phyloP scores from a whole-genome alignment of 306 rosid species.

The Medicago lupulina region DNA sequence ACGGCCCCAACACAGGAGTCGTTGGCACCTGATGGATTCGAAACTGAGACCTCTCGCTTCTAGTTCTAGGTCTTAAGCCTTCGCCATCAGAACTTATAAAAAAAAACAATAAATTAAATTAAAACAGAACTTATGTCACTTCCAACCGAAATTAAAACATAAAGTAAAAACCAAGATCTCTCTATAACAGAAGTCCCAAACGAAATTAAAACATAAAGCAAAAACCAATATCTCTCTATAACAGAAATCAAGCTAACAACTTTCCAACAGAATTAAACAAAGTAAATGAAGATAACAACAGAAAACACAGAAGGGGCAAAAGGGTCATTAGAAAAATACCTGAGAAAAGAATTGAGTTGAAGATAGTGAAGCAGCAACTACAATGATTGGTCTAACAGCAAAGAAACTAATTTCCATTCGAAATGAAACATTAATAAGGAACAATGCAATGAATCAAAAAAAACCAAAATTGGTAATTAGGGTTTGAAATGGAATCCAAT shows the following conservation, averaged over 20 bases:
- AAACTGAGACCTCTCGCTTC: no score
- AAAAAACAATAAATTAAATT: background rate
- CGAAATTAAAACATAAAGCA: background rate
- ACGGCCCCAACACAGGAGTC: no score
- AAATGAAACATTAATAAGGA: conserved; percentile 28
- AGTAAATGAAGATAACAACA: conserved; percentile 10
- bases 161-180: conserved; percentile 6
- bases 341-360: conserved; percentile 44
- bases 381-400: conserved; percentile 23
- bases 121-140: conserved; percentile 22
- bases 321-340: conserved; percentile 44
- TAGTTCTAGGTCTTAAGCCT: no score
- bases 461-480: background rate
- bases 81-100: no score
- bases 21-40: no score
- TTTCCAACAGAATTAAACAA: conserved; percentile 1
- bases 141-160: conserved; percentile 3
- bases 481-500: conserved; percentile 38
- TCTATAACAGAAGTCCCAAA: conserved; percentile 14
- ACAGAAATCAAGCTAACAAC: conserved; percentile 17
- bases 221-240: conserved; percentile 16
- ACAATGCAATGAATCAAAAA: conserved; percentile 20
- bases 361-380: conserved; percentile 18
- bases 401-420: conserved; percentile 32
- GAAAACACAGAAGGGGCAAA: background rate